Evolutionary conservation across 164 flowering plant genomes (phyloP).

Genomic region (Umbellularia californica): DNA sequence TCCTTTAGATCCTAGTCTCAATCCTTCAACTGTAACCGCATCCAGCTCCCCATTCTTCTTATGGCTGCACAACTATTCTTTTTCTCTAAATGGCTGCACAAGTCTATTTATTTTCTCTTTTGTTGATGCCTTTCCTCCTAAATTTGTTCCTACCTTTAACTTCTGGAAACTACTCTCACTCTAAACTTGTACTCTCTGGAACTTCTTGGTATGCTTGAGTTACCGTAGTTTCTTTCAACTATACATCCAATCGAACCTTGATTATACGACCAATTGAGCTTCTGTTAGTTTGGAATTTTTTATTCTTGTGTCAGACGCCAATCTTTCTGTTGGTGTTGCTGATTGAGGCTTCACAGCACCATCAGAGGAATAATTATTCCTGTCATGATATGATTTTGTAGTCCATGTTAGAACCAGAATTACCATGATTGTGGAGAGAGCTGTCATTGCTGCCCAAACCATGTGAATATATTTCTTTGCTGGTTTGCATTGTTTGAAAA

Average conservation of each 20-base stretch:
- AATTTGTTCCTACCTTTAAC: not conserved
- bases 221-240: not conserved
- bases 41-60: not conserved
- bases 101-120: not conserved
- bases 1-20: conserved; percentile 8
- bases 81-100: too few relatives aligned
- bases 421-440: conserved; percentile 50
- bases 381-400: conserved; percentile 28
- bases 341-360: conserved; percentile 46
- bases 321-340: conserved; percentile 8
- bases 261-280: not conserved
- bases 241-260: not conserved
- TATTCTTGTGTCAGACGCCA: conserved; percentile 18
- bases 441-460: conserved; percentile 51
- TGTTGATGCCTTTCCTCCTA: not conserved
- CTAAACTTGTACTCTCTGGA: not conserved
- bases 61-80: not conserved
- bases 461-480: conserved; percentile 46
- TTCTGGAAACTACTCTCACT: not conserved
- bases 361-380: conserved; percentile 28
- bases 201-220: not conserved
- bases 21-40: not conserved
- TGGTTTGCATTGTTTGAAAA: conserved; percentile 60
- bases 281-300: not conserved
- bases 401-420: conserved; percentile 51